Conservation (phyloP, 2,329 filamentous ascomycete species). For the Atkinsonella hypoxylon region DNA sequence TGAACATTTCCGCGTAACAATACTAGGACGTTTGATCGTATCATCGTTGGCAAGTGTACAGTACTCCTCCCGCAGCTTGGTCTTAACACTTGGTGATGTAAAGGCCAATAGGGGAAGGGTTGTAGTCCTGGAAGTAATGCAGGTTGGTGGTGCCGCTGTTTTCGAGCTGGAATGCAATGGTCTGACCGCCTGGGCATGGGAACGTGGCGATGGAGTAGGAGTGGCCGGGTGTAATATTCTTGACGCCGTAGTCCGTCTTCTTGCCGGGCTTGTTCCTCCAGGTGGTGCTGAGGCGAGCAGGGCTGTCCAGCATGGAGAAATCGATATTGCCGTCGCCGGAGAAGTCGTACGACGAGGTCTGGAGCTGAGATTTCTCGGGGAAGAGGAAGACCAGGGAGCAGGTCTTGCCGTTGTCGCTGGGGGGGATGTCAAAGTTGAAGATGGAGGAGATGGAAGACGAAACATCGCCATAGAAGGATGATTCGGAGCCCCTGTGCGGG, state of each 20-base stretch:
- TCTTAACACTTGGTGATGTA: constrained; percentile 23
- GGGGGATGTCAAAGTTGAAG: constrained; percentile 58
- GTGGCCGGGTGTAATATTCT: constrained; percentile 38
- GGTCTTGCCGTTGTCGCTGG: constrained; percentile 38
- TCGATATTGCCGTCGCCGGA: constrained; percentile 36
- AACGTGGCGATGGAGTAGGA: constrained; percentile 41
- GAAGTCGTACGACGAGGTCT: constrained; percentile 43
- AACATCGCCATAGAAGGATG: constrained; percentile 42
- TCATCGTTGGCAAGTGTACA: neutral
- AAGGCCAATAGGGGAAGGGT: constrained; percentile 32
- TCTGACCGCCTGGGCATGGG: constrained; percentile 39
- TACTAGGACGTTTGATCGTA: too few species aligned
- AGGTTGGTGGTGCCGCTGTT: constrained; percentile 35
- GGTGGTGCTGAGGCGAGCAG: constrained; percentile 37
- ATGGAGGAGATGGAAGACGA: constrained; percentile 41
- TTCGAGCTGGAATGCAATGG: constrained; percentile 39
- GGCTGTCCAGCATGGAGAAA: constrained; percentile 35
- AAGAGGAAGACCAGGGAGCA: constrained; percentile 57
- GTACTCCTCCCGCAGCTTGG: neutral
- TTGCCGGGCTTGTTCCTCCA: constrained; percentile 37
- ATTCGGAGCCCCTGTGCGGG: constrained; percentile 41
- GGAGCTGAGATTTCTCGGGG: constrained; percentile 41
- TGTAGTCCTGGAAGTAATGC: constrained; percentile 54
- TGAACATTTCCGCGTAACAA: too few species aligned
- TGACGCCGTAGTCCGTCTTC: constrained; percentile 28